Evolutionary conservation across 305 asterid species (phyloP).

Genomic region (Fraxinus floribunda): DNA sequence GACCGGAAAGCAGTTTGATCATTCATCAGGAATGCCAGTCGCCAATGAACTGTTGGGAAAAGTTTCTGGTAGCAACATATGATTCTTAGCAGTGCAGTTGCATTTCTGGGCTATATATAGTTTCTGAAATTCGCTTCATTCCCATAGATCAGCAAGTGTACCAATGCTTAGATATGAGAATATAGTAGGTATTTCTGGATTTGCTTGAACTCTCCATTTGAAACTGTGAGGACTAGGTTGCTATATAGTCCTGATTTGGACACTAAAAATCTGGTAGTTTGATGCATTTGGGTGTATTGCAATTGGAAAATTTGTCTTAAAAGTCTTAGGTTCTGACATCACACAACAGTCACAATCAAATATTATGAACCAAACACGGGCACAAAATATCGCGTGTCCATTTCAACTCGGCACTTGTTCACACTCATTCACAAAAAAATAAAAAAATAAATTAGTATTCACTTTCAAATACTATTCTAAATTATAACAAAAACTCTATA

Average conservation of each 20-base stretch:
- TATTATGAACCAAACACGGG: neutral
- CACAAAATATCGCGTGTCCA: neutral
- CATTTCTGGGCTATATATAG: conserved; percentile 20
- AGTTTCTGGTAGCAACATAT: conserved; percentile 37
- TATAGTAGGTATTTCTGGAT: neutral
- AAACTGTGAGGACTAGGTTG: neutral
- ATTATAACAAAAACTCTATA: neutral
- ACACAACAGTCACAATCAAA: neutral
- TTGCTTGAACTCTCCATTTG: neutral
- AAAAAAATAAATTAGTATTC: neutral
- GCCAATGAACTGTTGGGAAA: conserved; percentile 37
- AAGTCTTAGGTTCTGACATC: neutral
- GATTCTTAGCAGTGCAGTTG: conserved; percentile 13
- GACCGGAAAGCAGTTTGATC: conserved; percentile 42
- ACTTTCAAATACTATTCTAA: too few relatives aligned
- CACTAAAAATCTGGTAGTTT: neutral
- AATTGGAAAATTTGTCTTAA: neutral
- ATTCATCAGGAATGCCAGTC: conserved; percentile 29
- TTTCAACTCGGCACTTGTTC: neutral
- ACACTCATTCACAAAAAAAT: neutral
- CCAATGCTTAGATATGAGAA: neutral
- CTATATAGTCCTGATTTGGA: neutral
- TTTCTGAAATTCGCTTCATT: conserved; percentile 17
- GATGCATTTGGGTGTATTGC: neutral
- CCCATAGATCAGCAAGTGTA: neutral